phyloP scores from a whole-genome alignment of 371 early-diverging fungal species.

The Circinella minor region DNA sequence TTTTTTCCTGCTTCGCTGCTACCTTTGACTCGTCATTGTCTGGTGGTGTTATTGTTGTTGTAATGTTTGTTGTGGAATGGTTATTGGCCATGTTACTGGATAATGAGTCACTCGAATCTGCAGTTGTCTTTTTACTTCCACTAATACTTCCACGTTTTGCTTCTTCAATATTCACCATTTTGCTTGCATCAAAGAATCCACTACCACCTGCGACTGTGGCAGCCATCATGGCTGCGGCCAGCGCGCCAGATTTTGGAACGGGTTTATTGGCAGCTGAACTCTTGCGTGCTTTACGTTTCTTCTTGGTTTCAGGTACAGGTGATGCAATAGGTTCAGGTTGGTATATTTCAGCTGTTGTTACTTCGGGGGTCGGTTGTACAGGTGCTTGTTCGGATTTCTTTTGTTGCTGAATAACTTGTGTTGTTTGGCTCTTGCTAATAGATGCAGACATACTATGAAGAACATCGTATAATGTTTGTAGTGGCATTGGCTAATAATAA shows the following conservation, averaged over 20 bases:
- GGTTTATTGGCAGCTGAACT: conserved; percentile 29
- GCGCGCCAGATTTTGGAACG: conserved; percentile 49
- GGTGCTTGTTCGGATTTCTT: conserved; percentile 7
- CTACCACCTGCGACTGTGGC: conserved; percentile 53
- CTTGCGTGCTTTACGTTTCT: conserved; percentile 39
- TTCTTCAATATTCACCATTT: conserved; percentile 24
- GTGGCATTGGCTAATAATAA: conserved; percentile 31
- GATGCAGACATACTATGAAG: conserved; percentile 46
- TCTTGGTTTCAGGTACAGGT: conserved; percentile 32
- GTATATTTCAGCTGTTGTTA: conserved; percentile 21
- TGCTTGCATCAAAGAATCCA: conserved; percentile 43
- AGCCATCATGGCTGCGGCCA: conserved; percentile 59
- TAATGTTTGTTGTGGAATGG: background rate
- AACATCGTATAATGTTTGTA: conserved; percentile 48
- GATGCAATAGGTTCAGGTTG: conserved; percentile 21
- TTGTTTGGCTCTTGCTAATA: conserved; percentile 32
- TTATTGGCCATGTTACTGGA: background rate
- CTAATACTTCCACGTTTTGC: background rate
- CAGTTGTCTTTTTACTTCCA: background rate
- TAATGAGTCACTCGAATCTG: background rate
- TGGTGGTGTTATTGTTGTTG: background rate
- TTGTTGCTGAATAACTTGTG: conserved; percentile 18
- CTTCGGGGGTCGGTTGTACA: conserved; percentile 5
- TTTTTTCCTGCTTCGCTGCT: background rate
- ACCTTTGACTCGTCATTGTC: background rate